Conservation (phyloP, 1,139 yeast genomes). For the Candida sp. region DNA sequence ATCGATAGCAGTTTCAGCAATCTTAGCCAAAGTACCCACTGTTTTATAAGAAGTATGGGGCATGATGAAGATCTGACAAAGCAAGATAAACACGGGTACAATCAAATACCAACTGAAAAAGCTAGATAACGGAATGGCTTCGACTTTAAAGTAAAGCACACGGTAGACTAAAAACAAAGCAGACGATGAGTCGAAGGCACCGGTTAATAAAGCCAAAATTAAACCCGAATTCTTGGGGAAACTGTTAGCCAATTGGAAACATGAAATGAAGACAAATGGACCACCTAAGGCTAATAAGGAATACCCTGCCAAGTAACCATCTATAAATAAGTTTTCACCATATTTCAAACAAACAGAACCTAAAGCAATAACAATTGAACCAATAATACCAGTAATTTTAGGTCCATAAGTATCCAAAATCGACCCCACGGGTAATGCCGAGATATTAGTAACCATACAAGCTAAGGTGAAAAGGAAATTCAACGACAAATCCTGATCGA, state of each 20-base stretch:
- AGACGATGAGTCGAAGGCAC: conserved; percentile 48
- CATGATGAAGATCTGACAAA: conserved; percentile 76
- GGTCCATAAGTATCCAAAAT: conserved; percentile 81
- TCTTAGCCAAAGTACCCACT: conserved; percentile 60
- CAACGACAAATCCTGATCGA: conserved; percentile 73
- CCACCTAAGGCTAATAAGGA: conserved; percentile 43
- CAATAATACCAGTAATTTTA: conserved; percentile 70
- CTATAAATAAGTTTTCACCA: conserved; percentile 23
- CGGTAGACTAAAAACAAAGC: conserved; percentile 58
- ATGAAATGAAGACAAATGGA: conserved; percentile 44
- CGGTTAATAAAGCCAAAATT: conserved; percentile 41
- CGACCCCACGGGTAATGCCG: conserved; percentile 79
- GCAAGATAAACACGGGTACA: conserved; percentile 71
- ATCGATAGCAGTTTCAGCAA: conserved; percentile 69
- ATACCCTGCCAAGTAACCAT: conserved; percentile 39
- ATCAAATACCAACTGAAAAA: conserved; percentile 67
- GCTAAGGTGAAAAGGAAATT: conserved; percentile 83
- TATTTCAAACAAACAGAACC: conserved; percentile 51
- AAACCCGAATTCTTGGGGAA: conserved; percentile 43
- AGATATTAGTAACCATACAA: conserved; percentile 82
- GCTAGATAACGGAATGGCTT: conserved; percentile 31
- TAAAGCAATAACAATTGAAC: conserved; percentile 51
- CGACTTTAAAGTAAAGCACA: conserved; percentile 49
- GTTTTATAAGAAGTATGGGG: conserved; percentile 76
- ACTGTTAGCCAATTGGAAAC: conserved; percentile 44